Evolutionary conservation across 2,329 filamentous ascomycete species (phyloP).

Genomic region (Cucurbitaria berberidis): DNA sequence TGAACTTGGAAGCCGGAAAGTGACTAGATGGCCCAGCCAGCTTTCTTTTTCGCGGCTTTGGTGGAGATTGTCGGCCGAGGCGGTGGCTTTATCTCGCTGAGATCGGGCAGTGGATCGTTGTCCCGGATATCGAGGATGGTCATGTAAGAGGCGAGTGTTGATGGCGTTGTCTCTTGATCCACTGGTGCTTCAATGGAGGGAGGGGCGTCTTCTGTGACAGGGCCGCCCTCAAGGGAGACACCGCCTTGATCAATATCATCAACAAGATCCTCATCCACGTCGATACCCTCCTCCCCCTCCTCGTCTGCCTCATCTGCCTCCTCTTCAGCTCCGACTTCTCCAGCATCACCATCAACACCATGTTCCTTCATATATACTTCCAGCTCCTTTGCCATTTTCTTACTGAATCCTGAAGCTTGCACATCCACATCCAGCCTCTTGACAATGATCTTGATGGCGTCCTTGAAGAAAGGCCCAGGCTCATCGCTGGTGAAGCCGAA

Average conservation of each 20-base stretch:
- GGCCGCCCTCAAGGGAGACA: slow-evolving; percentile 6
- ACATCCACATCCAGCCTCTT: slow-evolving; percentile 85
- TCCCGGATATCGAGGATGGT: slow-evolving; percentile 47
- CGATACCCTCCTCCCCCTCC: slow-evolving; percentile 26
- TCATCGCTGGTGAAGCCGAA: slow-evolving; percentile 87
- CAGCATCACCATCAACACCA: slow-evolving; percentile 62
- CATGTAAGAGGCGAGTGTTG: slow-evolving; percentile 38
- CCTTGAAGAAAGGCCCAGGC: slow-evolving; percentile 82
- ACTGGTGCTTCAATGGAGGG: background rate
- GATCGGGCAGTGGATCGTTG: slow-evolving; percentile 41
- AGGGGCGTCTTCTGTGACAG: slow-evolving; percentile 4
- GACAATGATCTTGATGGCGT: slow-evolving; percentile 75
- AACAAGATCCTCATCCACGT: slow-evolving; percentile 12
- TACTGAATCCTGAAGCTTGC: slow-evolving; percentile 92
- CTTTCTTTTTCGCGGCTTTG: slow-evolving; percentile 46
- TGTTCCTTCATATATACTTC: slow-evolving; percentile 85
- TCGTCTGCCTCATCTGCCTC: slow-evolving; percentile 30
- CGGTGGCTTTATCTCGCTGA: slow-evolving; percentile 37
- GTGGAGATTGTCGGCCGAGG: slow-evolving; percentile 38
- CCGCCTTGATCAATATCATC: slow-evolving; percentile 9
- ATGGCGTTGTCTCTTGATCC: slow-evolving; percentile 7
- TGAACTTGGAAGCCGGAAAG: background rate
- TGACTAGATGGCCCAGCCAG: slow-evolving; percentile 41
- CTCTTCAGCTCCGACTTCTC: slow-evolving; percentile 36
- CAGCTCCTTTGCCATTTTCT: slow-evolving; percentile 94